Conservation (phyloP, 75 land plant species). For the Selaginella tamariscina region DNA sequence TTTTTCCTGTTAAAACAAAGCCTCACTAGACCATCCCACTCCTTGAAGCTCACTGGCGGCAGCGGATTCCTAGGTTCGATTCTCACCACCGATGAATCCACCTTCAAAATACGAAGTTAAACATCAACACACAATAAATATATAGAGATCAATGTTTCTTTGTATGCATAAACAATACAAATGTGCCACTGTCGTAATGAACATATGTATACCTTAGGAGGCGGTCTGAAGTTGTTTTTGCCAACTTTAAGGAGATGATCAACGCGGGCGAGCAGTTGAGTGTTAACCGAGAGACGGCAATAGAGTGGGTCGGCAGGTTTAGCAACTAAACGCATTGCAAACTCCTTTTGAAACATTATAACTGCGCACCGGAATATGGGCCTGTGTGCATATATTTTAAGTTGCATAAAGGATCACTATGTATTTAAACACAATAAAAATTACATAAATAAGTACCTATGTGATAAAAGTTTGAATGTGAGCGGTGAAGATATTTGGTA, state of each 20-base stretch:
- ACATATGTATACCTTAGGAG: no score
- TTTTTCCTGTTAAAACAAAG: constrained; percentile 87
- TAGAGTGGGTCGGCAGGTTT: constrained; percentile 76
- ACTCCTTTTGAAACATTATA: constrained; percentile 90
- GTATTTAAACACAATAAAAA: no score
- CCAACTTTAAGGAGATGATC: constrained; percentile 77
- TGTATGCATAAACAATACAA: no score
- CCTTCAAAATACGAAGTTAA: no score
- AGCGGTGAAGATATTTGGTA: constrained; percentile 95
- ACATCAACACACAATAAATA: no score
- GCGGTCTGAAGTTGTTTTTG: constrained; percentile 90
- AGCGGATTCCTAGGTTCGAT: constrained; percentile 86
- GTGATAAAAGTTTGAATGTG: constrained; percentile 66
- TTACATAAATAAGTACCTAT: no score
- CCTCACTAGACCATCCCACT: constrained; percentile 86
- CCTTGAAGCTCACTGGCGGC: constrained; percentile 65
- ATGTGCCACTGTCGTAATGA: no score
- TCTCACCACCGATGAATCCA: constrained; percentile 90
- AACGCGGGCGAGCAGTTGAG: constrained; percentile 69
- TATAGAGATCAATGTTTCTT: no score
- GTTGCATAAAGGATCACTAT: no score
- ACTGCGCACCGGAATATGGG: constrained; percentile 79
- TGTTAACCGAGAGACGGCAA: constrained; percentile 90
- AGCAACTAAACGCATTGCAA: constrained; percentile 89
- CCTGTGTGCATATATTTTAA: no score